Percentiles rank a stretch among this genome's conserved stretches.
Evolutionary conservation across 768 basidiomycete species (phyloP).

Genomic region (Clavulina sp.): DNA sequence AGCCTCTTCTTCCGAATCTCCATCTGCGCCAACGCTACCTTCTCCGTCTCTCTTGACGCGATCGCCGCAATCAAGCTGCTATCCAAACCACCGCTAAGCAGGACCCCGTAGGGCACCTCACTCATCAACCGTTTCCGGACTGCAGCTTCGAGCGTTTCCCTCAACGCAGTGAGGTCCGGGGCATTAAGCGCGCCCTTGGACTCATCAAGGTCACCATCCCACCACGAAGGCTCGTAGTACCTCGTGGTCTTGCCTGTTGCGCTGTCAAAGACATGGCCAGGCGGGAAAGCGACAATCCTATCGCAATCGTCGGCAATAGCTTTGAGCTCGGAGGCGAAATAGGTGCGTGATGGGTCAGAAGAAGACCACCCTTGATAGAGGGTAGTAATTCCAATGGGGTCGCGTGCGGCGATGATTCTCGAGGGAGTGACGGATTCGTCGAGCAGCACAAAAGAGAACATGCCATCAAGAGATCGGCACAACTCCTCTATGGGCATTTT

Average conservation of each 20-base stretch:
- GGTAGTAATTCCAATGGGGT: constrained; percentile 97
- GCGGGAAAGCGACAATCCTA: constrained; percentile 87
- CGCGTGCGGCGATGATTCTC: constrained; percentile 86
- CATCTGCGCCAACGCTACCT: constrained; percentile 61
- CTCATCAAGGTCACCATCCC: constrained; percentile 59
- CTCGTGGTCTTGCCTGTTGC: constrained; percentile 54
- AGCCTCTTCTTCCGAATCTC: constrained; percentile 34
- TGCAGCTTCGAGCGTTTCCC: constrained; percentile 74
- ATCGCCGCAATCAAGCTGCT: constrained; percentile 92
- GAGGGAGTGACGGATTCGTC: constrained; percentile 84
- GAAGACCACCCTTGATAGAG: constrained; percentile 94
- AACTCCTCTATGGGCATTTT: constrained; percentile 31
- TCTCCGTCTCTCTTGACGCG: constrained; percentile 89
- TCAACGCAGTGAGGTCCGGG: constrained; percentile 49
- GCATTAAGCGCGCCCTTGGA: constrained; percentile 39
- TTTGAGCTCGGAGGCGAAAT: constrained; percentile 94
- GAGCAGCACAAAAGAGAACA: constrained; percentile 95
- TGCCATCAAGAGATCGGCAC: constrained; percentile 77
- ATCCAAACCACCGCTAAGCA: constrained; percentile 89
- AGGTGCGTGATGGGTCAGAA: constrained; percentile 60
- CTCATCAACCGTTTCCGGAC: constrained; percentile 94
- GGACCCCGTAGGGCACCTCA: constrained; percentile 94
- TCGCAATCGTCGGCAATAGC: constrained; percentile 83
- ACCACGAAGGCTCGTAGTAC: constrained; percentile 85
- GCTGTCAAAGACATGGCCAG: constrained; percentile 93